phyloP scores from a whole-genome alignment of 805 yeast genomes.

The Saccharomycopsis oosterbeekiorum region DNA sequence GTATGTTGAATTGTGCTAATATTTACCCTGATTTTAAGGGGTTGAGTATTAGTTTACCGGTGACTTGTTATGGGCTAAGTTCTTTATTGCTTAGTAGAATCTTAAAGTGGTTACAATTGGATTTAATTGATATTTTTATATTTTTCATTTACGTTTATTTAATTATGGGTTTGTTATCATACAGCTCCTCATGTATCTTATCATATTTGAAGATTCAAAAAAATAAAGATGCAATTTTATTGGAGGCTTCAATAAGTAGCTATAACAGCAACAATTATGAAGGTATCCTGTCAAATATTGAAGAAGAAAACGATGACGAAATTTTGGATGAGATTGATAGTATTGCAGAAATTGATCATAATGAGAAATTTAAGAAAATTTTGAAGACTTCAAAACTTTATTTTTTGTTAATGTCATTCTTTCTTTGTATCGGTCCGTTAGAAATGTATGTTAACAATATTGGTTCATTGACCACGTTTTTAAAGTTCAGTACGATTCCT shows the following conservation, averaged over 20 bases:
- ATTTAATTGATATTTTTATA: conserved; percentile 42
- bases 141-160: conserved; percentile 45
- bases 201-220: conserved; percentile 35
- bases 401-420: conserved; percentile 50
- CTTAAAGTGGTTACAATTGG: conserved; percentile 35
- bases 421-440: conserved; percentile 69
- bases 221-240: neutral
- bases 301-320: conserved; percentile 27
- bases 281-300: conserved; percentile 22
- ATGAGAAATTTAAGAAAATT: conserved; percentile 16
- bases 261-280: neutral
- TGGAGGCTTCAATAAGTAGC: neutral
- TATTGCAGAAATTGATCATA: conserved; percentile 31
- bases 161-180: conserved; percentile 47
- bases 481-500: conserved; percentile 23
- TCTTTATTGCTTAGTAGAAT: conserved; percentile 65
- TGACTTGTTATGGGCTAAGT: conserved; percentile 78
- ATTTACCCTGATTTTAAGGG: conserved; percentile 71
- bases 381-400: conserved; percentile 52
- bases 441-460: conserved; percentile 79
- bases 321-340: conserved; percentile 72
- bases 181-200: conserved; percentile 56
- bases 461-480: conserved; percentile 55
- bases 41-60: conserved; percentile 79
- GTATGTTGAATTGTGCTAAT: conserved; percentile 73